These are phyloP conservation scores for Heliamphora pulchella DNA, from an alignment of 179 eudicot species.

Conservation along the genomic window DNA sequence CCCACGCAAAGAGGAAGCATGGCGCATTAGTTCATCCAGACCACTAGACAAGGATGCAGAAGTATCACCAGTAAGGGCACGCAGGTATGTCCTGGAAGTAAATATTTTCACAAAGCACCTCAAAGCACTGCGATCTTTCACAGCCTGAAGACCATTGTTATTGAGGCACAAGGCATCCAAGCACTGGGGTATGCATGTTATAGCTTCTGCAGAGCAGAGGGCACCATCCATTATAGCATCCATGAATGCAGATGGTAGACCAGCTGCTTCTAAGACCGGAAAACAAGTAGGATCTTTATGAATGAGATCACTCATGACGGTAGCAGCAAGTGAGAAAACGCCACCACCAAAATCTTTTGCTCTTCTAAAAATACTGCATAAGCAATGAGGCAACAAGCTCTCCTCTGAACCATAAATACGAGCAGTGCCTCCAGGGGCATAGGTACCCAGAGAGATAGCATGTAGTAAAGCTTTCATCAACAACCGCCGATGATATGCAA, in stretches of 20 bases:
- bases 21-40: constrained; percentile 97
- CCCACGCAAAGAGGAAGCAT: constrained; percentile 76
- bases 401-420: constrained; percentile 90
- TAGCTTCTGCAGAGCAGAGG: constrained; percentile 87
- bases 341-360: constrained; percentile 99
- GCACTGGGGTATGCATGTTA: constrained; percentile 95
- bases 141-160: constrained; percentile 87
- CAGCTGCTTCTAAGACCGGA: constrained; percentile 77
- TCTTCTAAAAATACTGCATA: constrained; percentile 71
- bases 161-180: constrained; percentile 95
- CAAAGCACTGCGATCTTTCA: constrained; percentile 84
- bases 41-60: constrained; percentile 85
- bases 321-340: constrained; percentile 91
- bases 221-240: constrained; percentile 91
- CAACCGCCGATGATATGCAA: constrained; percentile 74
- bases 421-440: constrained; percentile 84
- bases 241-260: constrained; percentile 79
- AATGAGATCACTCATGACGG: constrained; percentile 93
- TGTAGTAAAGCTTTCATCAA: constrained; percentile 90
- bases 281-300: constrained; percentile 96
- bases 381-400: constrained; percentile 80
- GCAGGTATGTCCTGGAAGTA: constrained; percentile 71
- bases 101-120: constrained; percentile 95
- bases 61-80: constrained; percentile 84
- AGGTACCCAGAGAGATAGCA: constrained; percentile 93